Percentiles rank a stretch among this genome's conserved stretches.
Evolutionary conservation across 2,329 filamentous ascomycete species (phyloP).

Genomic region (Ophidiomyces ophidiicola): DNA sequence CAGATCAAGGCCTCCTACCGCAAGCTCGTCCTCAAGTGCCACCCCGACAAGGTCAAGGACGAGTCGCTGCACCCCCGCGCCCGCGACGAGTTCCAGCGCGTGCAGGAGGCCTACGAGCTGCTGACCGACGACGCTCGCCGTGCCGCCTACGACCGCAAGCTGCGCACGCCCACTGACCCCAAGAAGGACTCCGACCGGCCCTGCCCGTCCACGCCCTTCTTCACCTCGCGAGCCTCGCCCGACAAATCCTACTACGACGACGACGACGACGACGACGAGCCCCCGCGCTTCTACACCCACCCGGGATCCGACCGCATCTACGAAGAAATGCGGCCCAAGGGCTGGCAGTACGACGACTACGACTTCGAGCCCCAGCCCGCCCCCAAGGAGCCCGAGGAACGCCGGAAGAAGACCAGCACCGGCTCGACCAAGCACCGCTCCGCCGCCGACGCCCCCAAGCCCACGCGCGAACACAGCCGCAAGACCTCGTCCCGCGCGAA

Average conservation of each 20-base stretch:
- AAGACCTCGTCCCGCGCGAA: slow-evolving; percentile 25
- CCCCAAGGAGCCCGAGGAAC: slow-evolving; percentile 27
- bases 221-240: too few relatives aligned
- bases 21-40: slow-evolving; percentile 76
- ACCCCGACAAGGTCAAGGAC: slow-evolving; percentile 83
- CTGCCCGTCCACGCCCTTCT: too few relatives aligned
- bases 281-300: slow-evolving; percentile 17
- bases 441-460: too few relatives aligned
- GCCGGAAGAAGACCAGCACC: slow-evolving; percentile 26
- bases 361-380: slow-evolving; percentile 27
- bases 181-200: slow-evolving; percentile 31
- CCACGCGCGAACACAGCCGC: slow-evolving; percentile 24
- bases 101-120: slow-evolving; percentile 86
- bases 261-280: slow-evolving; percentile 17
- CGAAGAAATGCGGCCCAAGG: slow-evolving; percentile 30
- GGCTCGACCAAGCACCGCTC: slow-evolving; percentile 23
- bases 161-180: slow-evolving; percentile 45
- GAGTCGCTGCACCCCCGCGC: slow-evolving; percentile 63
- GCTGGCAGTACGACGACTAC: slow-evolving; percentile 28
- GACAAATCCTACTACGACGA: too few relatives aligned
- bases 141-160: slow-evolving; percentile 63
- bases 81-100: slow-evolving; percentile 77
- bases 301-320: slow-evolving; percentile 18
- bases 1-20: slow-evolving; percentile 70
- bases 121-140: slow-evolving; percentile 65